Percentiles rank a stretch among this genome's conserved stretches.
These are phyloP conservation scores for Diaporthe australafricana DNA, from an alignment of 2,329 filamentous ascomycete genomes.

Conservation along the genomic window DNA sequence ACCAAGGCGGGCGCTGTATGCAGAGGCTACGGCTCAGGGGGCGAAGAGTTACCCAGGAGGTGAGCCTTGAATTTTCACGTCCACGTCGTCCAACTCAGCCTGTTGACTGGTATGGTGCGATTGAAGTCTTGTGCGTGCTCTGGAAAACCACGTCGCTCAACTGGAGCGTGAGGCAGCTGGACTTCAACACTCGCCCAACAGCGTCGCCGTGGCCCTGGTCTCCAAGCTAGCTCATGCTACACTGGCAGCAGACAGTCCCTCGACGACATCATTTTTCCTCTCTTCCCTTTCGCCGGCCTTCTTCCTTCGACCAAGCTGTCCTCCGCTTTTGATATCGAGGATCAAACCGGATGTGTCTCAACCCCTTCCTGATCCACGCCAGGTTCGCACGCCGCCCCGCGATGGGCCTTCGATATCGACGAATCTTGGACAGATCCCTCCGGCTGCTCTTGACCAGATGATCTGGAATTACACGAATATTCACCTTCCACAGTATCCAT, in stretches of 20 bases:
- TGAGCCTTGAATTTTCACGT: not conserved
- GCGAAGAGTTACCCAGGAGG: conserved; percentile 27
- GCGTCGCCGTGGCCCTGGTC: conserved; percentile 23
- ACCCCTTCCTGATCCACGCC: not conserved
- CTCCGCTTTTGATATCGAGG: conserved; percentile 22
- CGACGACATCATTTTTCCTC: conserved; percentile 11
- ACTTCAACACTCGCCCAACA: conserved; percentile 27
- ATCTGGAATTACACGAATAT: conserved; percentile 31
- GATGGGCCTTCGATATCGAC: conserved; percentile 25
- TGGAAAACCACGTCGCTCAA: conserved; percentile 21
- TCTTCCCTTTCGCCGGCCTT: conserved; percentile 20
- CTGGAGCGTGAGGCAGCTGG: conserved; percentile 25
- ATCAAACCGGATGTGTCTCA: conserved; percentile 17
- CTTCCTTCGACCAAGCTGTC: conserved; percentile 28
- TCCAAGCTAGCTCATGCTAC: conserved; percentile 26
- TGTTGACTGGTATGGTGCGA: not conserved
- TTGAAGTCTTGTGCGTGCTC: conserved; percentile 14
- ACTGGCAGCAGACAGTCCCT: not conserved
- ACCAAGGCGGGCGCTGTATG: conserved; percentile 29
- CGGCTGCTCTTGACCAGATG: conserved; percentile 26
- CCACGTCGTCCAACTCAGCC: not conserved
- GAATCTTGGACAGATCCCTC: conserved; percentile 23
- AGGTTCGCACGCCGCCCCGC: conserved; percentile 23
- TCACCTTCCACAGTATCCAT: conserved; percentile 29
- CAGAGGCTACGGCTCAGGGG: conserved; percentile 18